Evolutionary conservation across 371 early-diverging fungal species (phyloP), one percentile per base, ranked within the genome.

Genomic region (Zychaea mexicana): DNA sequence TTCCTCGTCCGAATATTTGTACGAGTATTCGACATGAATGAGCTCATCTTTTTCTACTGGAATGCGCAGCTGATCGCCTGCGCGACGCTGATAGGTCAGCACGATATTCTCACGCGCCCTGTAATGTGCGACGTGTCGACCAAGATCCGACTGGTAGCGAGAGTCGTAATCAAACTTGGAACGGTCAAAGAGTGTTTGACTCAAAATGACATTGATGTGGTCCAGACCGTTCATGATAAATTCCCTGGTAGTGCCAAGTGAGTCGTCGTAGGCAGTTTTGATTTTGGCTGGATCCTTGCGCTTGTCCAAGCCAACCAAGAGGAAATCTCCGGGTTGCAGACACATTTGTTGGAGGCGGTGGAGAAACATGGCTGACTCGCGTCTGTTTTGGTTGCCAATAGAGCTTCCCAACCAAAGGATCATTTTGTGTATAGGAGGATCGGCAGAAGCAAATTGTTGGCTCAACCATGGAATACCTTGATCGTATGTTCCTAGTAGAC

Each of bases 341-440:
- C 82, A 82, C 47, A 68, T 73, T 39, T 71, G 61, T 33, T 78
- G 79, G n/a, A 82, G 33, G 9, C 68, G 60, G 26, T 62, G 64
- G 9, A 82, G 62, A 60, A 82, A 82, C 71, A 92, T 75, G 2
- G 86, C 88, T 24, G 74, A 72, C 52, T 88, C 82, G 3, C 75
- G 61, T 6, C 90, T 80, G 21, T 70, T 81, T 53, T 85, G 72
- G 70, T 95, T 96, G 13, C 97, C 96, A 52, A 96, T 89, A 0
- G 94, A 93, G 13, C 92, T 92, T 0, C 97, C 97, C 36, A 96
- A 82, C 96, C 96, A 96, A 32, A 95, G 73, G 15, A 94, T 74
- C 5, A 85, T 79, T 72, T 92, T 93, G 42, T 81, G 87, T 6
- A 74, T 83, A 0, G 71, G 65, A 4, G 55, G 64, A n/a, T 62